Percentiles rank a stretch among this genome's conserved stretches.
These are phyloP conservation scores for Leccinellum rugosiceps DNA, from an alignment of 768 basidiomycete genomes.

Conservation along the genomic window DNA sequence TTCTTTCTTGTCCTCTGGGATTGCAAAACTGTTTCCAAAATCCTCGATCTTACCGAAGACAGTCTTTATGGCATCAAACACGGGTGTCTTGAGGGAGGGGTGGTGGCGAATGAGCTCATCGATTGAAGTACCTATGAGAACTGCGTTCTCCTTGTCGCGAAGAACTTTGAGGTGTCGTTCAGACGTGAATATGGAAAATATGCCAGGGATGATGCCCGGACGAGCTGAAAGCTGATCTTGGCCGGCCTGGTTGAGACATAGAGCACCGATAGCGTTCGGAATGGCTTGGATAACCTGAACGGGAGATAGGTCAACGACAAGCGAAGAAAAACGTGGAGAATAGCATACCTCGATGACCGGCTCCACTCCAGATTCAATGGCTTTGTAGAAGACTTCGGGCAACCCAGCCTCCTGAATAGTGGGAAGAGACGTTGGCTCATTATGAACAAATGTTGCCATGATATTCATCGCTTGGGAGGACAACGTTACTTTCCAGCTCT, in stretches of 20 bases:
- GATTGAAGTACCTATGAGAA: slow-evolving; percentile 81
- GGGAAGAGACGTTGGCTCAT: slow-evolving; percentile 91
- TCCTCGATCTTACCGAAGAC: slow-evolving; percentile 74
- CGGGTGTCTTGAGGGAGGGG: slow-evolving; percentile 74
- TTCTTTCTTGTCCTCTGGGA: slow-evolving; percentile 56
- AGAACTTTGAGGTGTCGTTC: slow-evolving; percentile 79
- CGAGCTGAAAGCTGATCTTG: slow-evolving; percentile 75
- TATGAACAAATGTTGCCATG: slow-evolving; percentile 96
- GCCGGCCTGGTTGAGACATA: slow-evolving; percentile 91
- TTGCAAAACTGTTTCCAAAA: slow-evolving; percentile 57
- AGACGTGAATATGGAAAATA: slow-evolving; percentile 85
- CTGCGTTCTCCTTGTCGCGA: slow-evolving; percentile 90
- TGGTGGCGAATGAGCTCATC: slow-evolving; percentile 98
- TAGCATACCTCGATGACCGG: slow-evolving; percentile 76
- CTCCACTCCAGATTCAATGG: slow-evolving; percentile 82
- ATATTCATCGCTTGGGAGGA: slow-evolving; percentile 70
- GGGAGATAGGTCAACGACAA: slow-evolving; percentile 1
- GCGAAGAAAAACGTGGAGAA: background rate
- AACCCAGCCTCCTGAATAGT: slow-evolving; percentile 91
- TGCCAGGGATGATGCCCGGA: slow-evolving; percentile 77
- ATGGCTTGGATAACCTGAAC: slow-evolving; percentile 84
- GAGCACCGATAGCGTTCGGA: slow-evolving; percentile 91
- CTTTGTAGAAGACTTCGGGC: slow-evolving; percentile 84
- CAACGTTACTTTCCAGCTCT: slow-evolving; percentile 8
- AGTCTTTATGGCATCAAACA: slow-evolving; percentile 74